Evolutionary conservation across 140 eudicot species (phyloP), one percentile per base, ranked within the genome.

Genomic region (Erigeron philadelphicus): DNA sequence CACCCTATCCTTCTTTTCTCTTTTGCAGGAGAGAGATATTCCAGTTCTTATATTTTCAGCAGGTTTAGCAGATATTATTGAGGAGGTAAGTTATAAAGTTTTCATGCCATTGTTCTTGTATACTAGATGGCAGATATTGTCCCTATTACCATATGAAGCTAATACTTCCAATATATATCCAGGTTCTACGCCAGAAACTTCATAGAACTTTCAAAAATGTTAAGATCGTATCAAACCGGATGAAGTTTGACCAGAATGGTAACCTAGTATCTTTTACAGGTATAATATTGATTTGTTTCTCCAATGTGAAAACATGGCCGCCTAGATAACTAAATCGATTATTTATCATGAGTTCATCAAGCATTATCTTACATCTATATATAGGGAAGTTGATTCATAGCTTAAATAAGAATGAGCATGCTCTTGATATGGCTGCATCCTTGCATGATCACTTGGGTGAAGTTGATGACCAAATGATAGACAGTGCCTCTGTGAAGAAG

Each of bases 41-140:
- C 97, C 95, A 21, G 83, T 87, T 73, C 95, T 90, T 61, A 83
- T 90, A 76, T 90, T 90, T 78, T 90, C 97, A 66, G 97, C 97
- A 56, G 97, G 97, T 25, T 85, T 90, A 41, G 97, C 97, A 1
- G 97, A 90, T 80, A 85, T 90, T 53, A 90, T 90, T 59, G 97
- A 90, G 78, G 97, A 90, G 94, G 97, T 81, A 49, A 73, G 80
- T 52, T 49, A 63, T 64, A 64, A 44, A 17, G 61, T 15, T 12
- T 11, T 41, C 69, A 56, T 17, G 19, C 44, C 6, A 31, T 61
- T 44, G n/a, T 69, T 53, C 75, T 11, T 70, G 54, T 74, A 31
- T 10, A 55, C 66, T 66, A 11, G 41, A 47, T 64, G 74, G 41
- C 77, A 60, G 21, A 67, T 50, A 25, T 11, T 47, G 61, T 19